A percentile compares a stretch with the other conserved stretches of the same genome.
These are phyloP conservation scores for Speleostelium caveatum DNA, from an alignment of 78 protist species.

Conservation along the genomic window DNA sequence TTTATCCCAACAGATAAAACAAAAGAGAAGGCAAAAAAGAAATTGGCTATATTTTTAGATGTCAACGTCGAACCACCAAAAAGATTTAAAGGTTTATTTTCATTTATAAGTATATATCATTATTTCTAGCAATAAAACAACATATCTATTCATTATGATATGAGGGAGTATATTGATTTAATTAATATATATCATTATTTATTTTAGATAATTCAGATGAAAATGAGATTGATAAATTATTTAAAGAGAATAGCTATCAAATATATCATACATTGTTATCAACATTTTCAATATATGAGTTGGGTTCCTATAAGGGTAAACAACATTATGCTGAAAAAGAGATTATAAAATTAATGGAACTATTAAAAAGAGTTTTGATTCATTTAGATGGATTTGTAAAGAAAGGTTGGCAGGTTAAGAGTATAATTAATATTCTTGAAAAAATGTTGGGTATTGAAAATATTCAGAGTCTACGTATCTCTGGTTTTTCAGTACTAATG, in stretches of 20 bases:
- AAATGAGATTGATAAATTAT: conserved; percentile 47
- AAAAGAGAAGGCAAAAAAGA: conserved; percentile 64
- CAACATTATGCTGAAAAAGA: conserved; percentile 70
- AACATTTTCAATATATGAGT: conserved; percentile 55
- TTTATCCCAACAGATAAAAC: conserved; percentile 12
- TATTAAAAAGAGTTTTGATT: conserved; percentile 42
- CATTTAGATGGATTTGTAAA: conserved; percentile 65
- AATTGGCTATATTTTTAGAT: conserved; percentile 55
- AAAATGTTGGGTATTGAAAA: conserved; percentile 70
- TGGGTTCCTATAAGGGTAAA: conserved; percentile 58
- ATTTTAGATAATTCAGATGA: conserved; percentile 40
- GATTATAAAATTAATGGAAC: conserved; percentile 28
- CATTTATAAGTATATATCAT: conserved; percentile 28
- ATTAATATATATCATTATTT: too few species aligned
- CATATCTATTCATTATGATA: too few species aligned
- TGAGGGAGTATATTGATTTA: not conserved
- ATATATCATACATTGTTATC: conserved; percentile 54
- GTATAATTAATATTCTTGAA: conserved; percentile 40
- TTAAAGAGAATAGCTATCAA: conserved; percentile 63
- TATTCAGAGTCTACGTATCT: conserved; percentile 17
- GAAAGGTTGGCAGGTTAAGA: conserved; percentile 71
- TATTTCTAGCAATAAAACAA: not conserved
- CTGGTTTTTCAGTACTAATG: conserved; percentile 31
- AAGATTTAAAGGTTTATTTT: conserved; percentile 58
- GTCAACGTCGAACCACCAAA: conserved; percentile 21